Percentiles rank a stretch among this genome's conserved stretches.
phyloP scores from a whole-genome alignment of 1,284 basidiomycete species.

The Tylopilus orsonianus region DNA sequence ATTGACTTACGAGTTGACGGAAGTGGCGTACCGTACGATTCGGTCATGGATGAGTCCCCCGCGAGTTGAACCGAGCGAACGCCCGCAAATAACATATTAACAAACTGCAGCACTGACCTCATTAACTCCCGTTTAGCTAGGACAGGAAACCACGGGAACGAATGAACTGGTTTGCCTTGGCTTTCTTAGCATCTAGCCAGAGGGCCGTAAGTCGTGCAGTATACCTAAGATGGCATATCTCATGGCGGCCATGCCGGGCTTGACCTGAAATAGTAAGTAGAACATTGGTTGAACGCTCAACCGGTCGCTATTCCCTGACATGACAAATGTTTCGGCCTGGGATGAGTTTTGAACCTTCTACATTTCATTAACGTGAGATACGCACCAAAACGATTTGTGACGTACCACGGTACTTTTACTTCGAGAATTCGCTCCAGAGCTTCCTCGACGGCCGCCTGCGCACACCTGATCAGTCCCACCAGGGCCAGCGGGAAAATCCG shows the following conservation, averaged over 20 bases:
- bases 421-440: constrained; percentile 3
- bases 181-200: neutral
- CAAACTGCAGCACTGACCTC: constrained; percentile 11
- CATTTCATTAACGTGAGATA: constrained; percentile 7
- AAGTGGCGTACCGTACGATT: neutral
- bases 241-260: neutral
- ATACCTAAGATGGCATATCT: constrained; percentile 1
- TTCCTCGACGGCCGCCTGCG: neutral
- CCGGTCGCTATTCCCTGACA: neutral
- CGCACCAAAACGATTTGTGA: constrained; percentile 6
- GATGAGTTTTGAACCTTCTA: neutral
- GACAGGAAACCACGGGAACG: too few relatives aligned
- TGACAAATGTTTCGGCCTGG: neutral
- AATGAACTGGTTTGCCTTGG: constrained; percentile 12
- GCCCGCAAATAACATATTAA: too few relatives aligned
- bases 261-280: neutral
- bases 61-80: constrained; percentile 1
- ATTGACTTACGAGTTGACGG: constrained; percentile 10
- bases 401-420: constrained; percentile 11
- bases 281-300: neutral
- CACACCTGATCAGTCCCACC: neutral
- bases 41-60: constrained; percentile 1
- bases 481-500: constrained; percentile 1
- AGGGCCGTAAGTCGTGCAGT: neutral
- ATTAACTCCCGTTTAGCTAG: neutral